These are phyloP conservation scores for Astrocystis sublimbata DNA, from an alignment of 495 filamentous ascomycete species.

Conservation along the genomic window DNA sequence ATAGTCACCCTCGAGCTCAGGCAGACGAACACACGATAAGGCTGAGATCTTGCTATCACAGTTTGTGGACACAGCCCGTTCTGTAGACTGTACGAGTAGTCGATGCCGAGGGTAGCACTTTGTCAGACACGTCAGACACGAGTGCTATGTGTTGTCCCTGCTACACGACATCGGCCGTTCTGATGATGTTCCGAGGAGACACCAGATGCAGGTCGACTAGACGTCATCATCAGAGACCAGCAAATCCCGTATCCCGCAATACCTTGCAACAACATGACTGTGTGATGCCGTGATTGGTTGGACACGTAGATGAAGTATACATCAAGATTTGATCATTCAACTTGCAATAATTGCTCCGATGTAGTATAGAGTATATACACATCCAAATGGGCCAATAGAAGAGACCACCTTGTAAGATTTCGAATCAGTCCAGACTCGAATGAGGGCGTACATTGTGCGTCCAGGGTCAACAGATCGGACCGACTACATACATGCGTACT, in stretches of 20 bases:
- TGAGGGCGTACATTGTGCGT: not conserved
- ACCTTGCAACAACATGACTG: not conserved
- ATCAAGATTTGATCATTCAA: not conserved
- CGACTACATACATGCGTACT: conserved; percentile 1
- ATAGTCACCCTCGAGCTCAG: conserved; percentile 40
- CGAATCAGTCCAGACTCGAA: not conserved
- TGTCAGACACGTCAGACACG: conserved; percentile 48
- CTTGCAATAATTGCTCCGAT: not conserved
- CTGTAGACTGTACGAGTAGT: too few relatives aligned
- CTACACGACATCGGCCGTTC: conserved; percentile 52
- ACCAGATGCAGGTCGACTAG: conserved; percentile 50
- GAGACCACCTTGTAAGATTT: not conserved
- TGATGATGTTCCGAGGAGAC: conserved; percentile 54
- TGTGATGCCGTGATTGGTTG: not conserved
- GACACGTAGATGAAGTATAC: too few relatives aligned
- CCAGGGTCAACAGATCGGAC: conserved; percentile 6
- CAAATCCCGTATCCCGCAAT: conserved; percentile 33
- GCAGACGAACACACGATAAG: too few relatives aligned
- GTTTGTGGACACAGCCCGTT: too few relatives aligned
- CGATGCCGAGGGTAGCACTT: too few relatives aligned
- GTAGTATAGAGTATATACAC: not conserved
- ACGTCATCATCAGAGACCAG: conserved; percentile 48
- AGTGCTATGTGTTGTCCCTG: conserved; percentile 26
- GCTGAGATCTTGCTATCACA: too few relatives aligned
- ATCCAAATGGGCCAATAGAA: not conserved